Conservation (phyloP, 2,329 filamentous ascomycete genomes). For the Clathrospora elynae region DNA sequence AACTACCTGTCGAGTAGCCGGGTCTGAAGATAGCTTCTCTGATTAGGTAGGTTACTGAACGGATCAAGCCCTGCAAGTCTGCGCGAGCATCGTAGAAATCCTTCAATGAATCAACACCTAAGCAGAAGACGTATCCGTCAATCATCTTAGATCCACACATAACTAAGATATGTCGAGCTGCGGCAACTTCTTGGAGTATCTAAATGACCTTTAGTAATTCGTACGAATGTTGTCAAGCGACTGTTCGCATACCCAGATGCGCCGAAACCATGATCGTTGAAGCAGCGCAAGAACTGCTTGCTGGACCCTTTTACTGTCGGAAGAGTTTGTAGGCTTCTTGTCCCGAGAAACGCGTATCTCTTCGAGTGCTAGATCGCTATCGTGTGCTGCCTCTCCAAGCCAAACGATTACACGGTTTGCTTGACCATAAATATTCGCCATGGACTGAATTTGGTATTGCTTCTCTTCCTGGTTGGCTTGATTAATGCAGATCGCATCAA, state of each 20-base stretch:
- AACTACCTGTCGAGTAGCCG: slow-evolving; percentile 4
- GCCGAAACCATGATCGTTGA: slow-evolving; percentile 25
- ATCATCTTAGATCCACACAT: slow-evolving; percentile 17
- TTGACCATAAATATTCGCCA: slow-evolving; percentile 19
- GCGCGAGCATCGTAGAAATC: background rate
- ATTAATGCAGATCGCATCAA: slow-evolving; percentile 7
- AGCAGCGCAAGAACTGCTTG: slow-evolving; percentile 19
- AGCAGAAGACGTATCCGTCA: slow-evolving; percentile 26
- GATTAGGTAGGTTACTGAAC: slow-evolving; percentile 21
- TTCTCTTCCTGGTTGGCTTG: slow-evolving; percentile 16
- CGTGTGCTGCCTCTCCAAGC: slow-evolving; percentile 16
- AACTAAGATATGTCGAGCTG: slow-evolving; percentile 21
- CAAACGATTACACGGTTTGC: slow-evolving; percentile 20
- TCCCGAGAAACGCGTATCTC: slow-evolving; percentile 13
- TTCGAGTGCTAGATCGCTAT: slow-evolving; percentile 17
- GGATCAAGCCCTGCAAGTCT: slow-evolving; percentile 17
- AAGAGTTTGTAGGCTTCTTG: slow-evolving; percentile 3
- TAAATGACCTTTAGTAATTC: slow-evolving; percentile 18
- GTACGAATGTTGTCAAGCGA: slow-evolving; percentile 1
- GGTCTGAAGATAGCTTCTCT: slow-evolving; percentile 23
- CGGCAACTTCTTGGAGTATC: slow-evolving; percentile 28
- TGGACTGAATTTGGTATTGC: slow-evolving; percentile 16
- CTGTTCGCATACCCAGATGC: slow-evolving; percentile 22
- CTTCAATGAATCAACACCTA: slow-evolving; percentile 17
- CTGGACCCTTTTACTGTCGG: slow-evolving; percentile 7